A percentile compares a stretch with the other conserved stretches of the same genome.
phyloP scores from a whole-genome alignment of 495 filamentous ascomycete genomes.

The Rhypophila decipiens region DNA sequence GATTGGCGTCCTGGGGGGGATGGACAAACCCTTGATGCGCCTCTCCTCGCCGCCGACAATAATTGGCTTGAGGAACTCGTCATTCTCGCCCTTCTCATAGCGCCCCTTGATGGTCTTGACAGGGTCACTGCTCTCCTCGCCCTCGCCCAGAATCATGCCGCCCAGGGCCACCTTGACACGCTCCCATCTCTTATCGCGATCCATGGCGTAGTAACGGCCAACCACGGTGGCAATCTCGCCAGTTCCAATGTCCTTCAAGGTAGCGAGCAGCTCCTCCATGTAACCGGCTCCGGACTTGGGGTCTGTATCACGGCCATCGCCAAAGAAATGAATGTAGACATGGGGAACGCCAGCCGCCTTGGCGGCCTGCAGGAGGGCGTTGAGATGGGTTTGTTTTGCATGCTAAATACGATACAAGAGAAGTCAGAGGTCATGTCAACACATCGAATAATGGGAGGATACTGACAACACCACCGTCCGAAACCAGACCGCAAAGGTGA shows the following conservation, averaged over 20 bases:
- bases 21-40: conserved; percentile 66
- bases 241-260: conserved; percentile 72
- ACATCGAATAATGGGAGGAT: background rate
- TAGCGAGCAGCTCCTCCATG: conserved; percentile 75
- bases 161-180: conserved; percentile 83
- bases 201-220: conserved; percentile 97
- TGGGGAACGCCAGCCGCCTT: conserved; percentile 81
- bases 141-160: conserved; percentile 77
- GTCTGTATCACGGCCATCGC: conserved; percentile 95
- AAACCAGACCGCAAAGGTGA: conserved; percentile 83
- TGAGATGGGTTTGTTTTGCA: conserved; percentile 87
- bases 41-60: conserved; percentile 80
- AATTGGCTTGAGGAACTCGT: conserved; percentile 98
- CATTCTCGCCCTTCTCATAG: conserved; percentile 81
- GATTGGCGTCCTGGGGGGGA: background rate
- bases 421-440: conserved; percentile 1
- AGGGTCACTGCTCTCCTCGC: conserved; percentile 75
- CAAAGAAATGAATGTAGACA: conserved; percentile 98
- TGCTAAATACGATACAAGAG: conserved; percentile 57
- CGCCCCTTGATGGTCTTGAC: conserved; percentile 80
- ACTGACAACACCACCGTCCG: conserved; percentile 83
- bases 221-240: conserved; percentile 91
- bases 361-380: conserved; percentile 77
- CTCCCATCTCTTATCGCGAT: conserved; percentile 99
- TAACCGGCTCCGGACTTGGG: conserved; percentile 84